Conservation (phyloP, 345 rosid species). For the Rhodomyrtus tomentosa region DNA sequence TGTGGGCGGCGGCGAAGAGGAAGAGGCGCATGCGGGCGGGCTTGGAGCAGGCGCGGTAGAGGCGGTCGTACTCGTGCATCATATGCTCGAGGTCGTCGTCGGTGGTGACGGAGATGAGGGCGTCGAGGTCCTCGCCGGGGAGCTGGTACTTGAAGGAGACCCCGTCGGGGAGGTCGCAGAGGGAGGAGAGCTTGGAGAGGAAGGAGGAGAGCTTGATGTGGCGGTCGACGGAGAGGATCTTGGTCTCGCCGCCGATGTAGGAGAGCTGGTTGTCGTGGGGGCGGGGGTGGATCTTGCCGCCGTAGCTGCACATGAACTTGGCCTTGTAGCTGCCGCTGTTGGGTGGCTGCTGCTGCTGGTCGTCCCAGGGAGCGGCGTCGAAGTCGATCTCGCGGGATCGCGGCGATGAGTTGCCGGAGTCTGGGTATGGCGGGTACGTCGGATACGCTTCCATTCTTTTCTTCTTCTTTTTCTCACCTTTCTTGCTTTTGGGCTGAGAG, state of each 20-base stretch:
- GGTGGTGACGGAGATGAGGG: slow-evolving; percentile 84
- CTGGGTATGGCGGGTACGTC: slow-evolving; percentile 61
- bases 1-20: slow-evolving; percentile 38
- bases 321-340: slow-evolving; percentile 25
- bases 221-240: slow-evolving; percentile 81
- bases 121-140: slow-evolving; percentile 92
- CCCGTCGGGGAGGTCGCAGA: slow-evolving; percentile 34
- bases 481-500: not conserved
- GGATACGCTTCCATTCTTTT: slow-evolving; percentile 42
- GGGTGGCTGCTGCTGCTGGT: slow-evolving; percentile 24
- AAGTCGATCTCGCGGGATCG: slow-evolving; percentile 92
- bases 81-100: slow-evolving; percentile 91
- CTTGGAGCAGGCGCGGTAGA: slow-evolving; percentile 50
- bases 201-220: slow-evolving; percentile 37
- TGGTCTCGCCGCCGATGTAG: slow-evolving; percentile 84
- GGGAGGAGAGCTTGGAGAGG: slow-evolving; percentile 48
- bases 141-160: slow-evolving; percentile 87
- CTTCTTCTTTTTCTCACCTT: not conserved
- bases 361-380: slow-evolving; percentile 79
- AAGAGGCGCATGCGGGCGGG: slow-evolving; percentile 87
- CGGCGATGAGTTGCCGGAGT: slow-evolving; percentile 85
- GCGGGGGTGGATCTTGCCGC: slow-evolving; percentile 93
- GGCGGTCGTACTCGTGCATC: slow-evolving; percentile 93
- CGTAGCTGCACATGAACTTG: slow-evolving; percentile 86
- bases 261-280: slow-evolving; percentile 87